These are phyloP conservation scores for Stephanodiscus triporus DNA, from an alignment of 108 stramenopile genomes.

Conservation along the genomic window DNA sequence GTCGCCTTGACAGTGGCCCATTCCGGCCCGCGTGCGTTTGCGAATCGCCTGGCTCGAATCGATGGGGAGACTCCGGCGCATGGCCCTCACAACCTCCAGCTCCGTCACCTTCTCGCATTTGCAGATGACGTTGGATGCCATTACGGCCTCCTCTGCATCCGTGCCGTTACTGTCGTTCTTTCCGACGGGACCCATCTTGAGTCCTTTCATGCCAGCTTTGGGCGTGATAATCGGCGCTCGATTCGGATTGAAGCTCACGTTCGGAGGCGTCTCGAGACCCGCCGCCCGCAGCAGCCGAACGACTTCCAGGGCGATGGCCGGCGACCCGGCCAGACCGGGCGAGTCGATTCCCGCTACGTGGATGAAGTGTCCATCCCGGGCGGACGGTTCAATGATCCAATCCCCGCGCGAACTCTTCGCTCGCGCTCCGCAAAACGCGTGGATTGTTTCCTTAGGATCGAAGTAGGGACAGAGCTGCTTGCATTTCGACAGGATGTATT, in stretches of 20 bases:
- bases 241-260: constrained; percentile 72
- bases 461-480: constrained; percentile 67
- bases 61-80: constrained; percentile 71
- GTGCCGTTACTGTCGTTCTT: constrained; percentile 68
- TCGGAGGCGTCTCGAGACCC: constrained; percentile 51
- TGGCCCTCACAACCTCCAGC: constrained; percentile 72
- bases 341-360: constrained; percentile 83
- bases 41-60: constrained; percentile 78
- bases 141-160: constrained; percentile 50
- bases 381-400: constrained; percentile 81
- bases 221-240: constrained; percentile 81
- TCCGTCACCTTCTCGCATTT: constrained; percentile 86
- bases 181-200: constrained; percentile 71
- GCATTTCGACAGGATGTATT: constrained; percentile 82
- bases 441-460: constrained; percentile 70
- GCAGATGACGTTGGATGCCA: constrained; percentile 77
- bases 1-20: constrained; percentile 67
- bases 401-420: constrained; percentile 75
- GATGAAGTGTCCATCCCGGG: too few relatives aligned
- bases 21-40: constrained; percentile 77
- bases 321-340: constrained; percentile 78
- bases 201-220: constrained; percentile 65
- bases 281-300: constrained; percentile 62
- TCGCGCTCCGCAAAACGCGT: constrained; percentile 78
- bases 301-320: constrained; percentile 80